Evolutionary conservation across 805 yeast genomes (phyloP), one percentile per base, ranked within the genome.

Genomic region (Lipomyces yamanashiensis): DNA sequence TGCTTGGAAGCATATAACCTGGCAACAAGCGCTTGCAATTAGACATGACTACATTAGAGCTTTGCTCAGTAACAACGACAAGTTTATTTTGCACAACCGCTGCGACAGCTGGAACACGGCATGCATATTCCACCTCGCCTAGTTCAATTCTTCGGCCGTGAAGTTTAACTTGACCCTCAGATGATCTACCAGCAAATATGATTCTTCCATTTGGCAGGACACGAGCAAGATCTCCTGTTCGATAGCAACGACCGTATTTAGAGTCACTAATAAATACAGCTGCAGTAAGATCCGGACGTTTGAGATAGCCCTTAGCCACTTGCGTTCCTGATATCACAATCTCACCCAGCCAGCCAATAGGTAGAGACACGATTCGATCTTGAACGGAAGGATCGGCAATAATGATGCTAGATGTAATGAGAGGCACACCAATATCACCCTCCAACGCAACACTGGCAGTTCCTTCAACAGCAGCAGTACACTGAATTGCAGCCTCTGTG

Each of bases 101-200:
- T 7, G 67, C 69, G 12, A 61, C 54, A 10, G 62, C 61, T 13
- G 51, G 45, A 28, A 40, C 50, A n/a, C 43, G 59, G 17, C 59
- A 57, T 1, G 62, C 69, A 36, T 58, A 44, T 34, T 73, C 75
- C 23, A 73, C 71, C 54, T 73, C 76, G 1, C 73, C 75, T 6
- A 73, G 66, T 40, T 73, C 76, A 19, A 73, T 64, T 17, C 76
- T 63, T n/a, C 72, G 75, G 6, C 76, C 76, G 7, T 73, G 69
- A 7, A 73, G 49, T 58, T 73, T 73, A n/a, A 73, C 73, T 44
- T 73, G 76, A 19, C 69, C 72, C 21, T 72, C 76, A 45, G 64
- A 51, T 3, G 49, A 40, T 5, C 75, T 59, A 13, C 75, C 74
- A 34, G 67, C 37, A 47, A 70, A 69, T 17, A 63, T 56, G 6